Evolutionary conservation across 2,329 filamentous ascomycete species (phyloP).

Genomic region (Fonsecaea pedrosoi): DNA sequence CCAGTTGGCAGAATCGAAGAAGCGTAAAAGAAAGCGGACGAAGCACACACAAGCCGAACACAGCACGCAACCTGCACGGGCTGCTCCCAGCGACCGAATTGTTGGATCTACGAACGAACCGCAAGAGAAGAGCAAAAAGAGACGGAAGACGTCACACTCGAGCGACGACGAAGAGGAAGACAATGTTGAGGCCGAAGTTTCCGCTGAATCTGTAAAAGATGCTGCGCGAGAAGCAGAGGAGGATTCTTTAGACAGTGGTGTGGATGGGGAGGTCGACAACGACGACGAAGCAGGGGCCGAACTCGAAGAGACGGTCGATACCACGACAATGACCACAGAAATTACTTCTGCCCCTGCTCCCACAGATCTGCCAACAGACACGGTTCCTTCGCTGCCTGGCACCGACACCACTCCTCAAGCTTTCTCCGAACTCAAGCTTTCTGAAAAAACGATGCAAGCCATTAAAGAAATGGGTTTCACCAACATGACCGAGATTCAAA

Average conservation of each 20-base stretch:
- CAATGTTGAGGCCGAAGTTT: slow-evolving; percentile 50
- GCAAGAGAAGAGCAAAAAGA: slow-evolving; percentile 46
- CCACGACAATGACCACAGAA: slow-evolving; percentile 31
- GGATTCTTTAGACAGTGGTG: slow-evolving; percentile 46
- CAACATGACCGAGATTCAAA: slow-evolving; percentile 95
- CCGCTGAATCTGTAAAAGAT: slow-evolving; percentile 43
- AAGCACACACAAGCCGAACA: slow-evolving; percentile 41
- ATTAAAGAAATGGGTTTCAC: slow-evolving; percentile 92
- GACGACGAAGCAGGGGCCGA: slow-evolving; percentile 41
- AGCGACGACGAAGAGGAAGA: slow-evolving; percentile 41
- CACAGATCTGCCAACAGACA: slow-evolving; percentile 60
- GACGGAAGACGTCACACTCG: slow-evolving; percentile 47
- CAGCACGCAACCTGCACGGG: slow-evolving; percentile 20
- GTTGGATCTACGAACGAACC: slow-evolving; percentile 37
- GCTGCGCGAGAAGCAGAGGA: slow-evolving; percentile 50
- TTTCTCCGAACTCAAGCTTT: slow-evolving; percentile 83
- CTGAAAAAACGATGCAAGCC: slow-evolving; percentile 85
- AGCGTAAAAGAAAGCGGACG: slow-evolving; percentile 55
- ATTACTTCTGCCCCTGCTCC: slow-evolving; percentile 31
- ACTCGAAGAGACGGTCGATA: slow-evolving; percentile 44
- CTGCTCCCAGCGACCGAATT: slow-evolving; percentile 33
- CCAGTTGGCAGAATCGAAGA: slow-evolving; percentile 44
- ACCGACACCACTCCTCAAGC: slow-evolving; percentile 69
- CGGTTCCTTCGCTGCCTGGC: slow-evolving; percentile 62
- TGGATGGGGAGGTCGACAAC: slow-evolving; percentile 43